Percentiles rank a stretch among this genome's conserved stretches.
phyloP scores from a whole-genome alignment of 331 rosid species.

The Prunus yedoensis region DNA sequence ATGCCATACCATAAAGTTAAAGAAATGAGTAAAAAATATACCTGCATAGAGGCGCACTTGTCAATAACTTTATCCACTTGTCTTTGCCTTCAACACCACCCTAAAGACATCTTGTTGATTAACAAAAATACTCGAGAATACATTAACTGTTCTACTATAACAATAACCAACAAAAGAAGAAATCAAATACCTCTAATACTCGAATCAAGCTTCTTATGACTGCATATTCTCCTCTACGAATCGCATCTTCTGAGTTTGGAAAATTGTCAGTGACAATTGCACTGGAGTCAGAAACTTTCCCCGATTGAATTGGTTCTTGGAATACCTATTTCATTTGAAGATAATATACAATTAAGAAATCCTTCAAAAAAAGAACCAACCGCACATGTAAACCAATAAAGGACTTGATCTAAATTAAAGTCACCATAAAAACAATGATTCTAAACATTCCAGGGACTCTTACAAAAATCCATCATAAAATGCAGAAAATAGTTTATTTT shows the following conservation, averaged over 20 bases:
- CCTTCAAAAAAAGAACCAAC: background rate
- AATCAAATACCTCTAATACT: conserved; percentile 67
- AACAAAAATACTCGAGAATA: conserved; percentile 12
- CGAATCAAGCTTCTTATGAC: conserved; percentile 84
- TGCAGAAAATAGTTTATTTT: background rate
- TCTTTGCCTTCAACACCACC: conserved; percentile 92
- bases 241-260: conserved; percentile 74
- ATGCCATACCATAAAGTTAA: background rate
- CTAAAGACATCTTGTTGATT: conserved; percentile 37
- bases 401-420: background rate
- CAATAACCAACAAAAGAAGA: conserved; percentile 14
- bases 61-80: conserved; percentile 89
- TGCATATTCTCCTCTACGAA: conserved; percentile 80
- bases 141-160: conserved; percentile 6
- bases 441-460: background rate
- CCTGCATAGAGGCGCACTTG: conserved; percentile 93
- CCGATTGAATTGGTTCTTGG: conserved; percentile 75
- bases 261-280: conserved; percentile 46
- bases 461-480: background rate
- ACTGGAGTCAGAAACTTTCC: conserved; percentile 47
- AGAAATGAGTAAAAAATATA: conserved; percentile 21
- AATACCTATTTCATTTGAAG: conserved; percentile 48
- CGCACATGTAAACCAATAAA: background rate
- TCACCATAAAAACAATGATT: background rate
- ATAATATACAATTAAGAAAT: conserved; percentile 13